Evolutionary conservation across 129 eudicot species (phyloP).

Genomic region (Helianthus tuberosus): DNA sequence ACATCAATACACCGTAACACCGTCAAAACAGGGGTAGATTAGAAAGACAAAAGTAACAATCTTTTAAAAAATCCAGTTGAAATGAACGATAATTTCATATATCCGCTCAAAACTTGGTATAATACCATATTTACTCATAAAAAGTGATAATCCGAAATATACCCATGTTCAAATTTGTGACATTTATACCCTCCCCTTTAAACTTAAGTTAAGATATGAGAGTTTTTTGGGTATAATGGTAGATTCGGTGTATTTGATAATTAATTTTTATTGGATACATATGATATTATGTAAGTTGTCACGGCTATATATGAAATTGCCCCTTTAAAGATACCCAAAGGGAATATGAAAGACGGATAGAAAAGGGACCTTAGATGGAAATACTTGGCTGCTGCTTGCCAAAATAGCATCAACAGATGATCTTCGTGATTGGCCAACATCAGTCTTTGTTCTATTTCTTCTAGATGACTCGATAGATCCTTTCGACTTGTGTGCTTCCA

Average conservation of each 20-base stretch:
- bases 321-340: background rate
- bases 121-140: too few species aligned
- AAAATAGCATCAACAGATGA: slow-evolving; percentile 93
- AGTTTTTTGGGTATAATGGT: too few species aligned
- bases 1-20: background rate
- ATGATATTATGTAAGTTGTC: too few species aligned
- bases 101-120: too few species aligned
- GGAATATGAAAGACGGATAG: background rate
- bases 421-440: slow-evolving; percentile 60
- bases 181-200: too few species aligned
- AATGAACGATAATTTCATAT: background rate
- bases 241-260: too few species aligned
- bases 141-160: too few species aligned
- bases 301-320: too few species aligned
- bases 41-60: background rate
- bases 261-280: too few species aligned
- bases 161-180: too few species aligned
- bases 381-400: slow-evolving; percentile 43
- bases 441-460: slow-evolving; percentile 68
- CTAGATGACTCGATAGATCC: slow-evolving; percentile 77
- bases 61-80: background rate
- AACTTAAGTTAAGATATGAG: too few species aligned
- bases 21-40: too few species aligned
- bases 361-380: slow-evolving; percentile 61
- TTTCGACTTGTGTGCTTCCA: slow-evolving; percentile 96